These are phyloP conservation scores for Xylariales sp. DNA, from an alignment of 2,329 filamentous ascomycete genomes.

Conservation along the genomic window DNA sequence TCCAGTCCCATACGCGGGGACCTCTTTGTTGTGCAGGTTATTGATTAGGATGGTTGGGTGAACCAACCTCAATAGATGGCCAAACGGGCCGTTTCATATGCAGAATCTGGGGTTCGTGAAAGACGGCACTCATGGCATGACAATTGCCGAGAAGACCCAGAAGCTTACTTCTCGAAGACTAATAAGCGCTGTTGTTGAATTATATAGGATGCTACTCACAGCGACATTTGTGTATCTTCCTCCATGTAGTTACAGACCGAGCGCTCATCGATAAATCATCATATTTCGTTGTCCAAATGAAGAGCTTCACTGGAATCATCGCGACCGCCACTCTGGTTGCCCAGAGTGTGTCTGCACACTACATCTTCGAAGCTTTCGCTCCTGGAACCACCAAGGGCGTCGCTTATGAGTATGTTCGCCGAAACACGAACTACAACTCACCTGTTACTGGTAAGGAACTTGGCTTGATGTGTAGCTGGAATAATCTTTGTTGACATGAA, in stretches of 20 bases:
- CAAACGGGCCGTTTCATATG: constrained; percentile 2
- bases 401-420: constrained; percentile 34
- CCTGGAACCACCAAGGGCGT: constrained; percentile 27
- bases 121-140: constrained; percentile 7
- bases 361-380: constrained; percentile 35
- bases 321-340: constrained; percentile 26
- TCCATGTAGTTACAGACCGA: too few relatives aligned
- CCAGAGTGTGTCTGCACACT: constrained; percentile 31
- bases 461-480: neutral
- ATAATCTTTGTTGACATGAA: neutral
- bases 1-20: neutral
- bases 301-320: constrained; percentile 21
- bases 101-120: neutral
- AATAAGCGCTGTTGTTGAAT: too few relatives aligned
- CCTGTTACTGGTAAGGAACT: constrained; percentile 32
- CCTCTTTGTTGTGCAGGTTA: neutral
- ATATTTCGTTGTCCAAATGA: constrained; percentile 24
- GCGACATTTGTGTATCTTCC: too few relatives aligned
- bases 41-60: neutral
- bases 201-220: too few relatives aligned
- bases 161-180: neutral
- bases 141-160: constrained; percentile 4
- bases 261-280: too few relatives aligned
- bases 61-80: neutral
- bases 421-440: constrained; percentile 44